Base-by-base conservation (phyloP, 2,329 filamentous ascomycete species). In the Nothomitra cinnamomea region DNA sequence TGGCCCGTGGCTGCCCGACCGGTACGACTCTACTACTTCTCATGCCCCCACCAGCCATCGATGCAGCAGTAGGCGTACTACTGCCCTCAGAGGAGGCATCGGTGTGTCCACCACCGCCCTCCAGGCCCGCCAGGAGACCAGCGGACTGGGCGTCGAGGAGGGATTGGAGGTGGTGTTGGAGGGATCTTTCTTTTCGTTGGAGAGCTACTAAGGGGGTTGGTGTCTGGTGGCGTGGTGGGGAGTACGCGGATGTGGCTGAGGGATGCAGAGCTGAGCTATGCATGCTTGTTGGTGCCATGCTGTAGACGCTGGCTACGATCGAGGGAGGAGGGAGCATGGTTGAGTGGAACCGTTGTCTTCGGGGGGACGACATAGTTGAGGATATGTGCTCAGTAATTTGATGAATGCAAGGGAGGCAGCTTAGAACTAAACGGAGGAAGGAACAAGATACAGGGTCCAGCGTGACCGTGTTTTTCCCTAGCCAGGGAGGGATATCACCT, bases 81-180 rank as follows among this genome's bases (percentile, higher is more conserved):
- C 71, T 77, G 41, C 70, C 70, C 35, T 69, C 72, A 1, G 74
- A 76, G 1, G 65, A 59, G 41, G 61, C 56, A 55, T 73, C 71
- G 57, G 76, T 70, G 28, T 57, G 51, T 4, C 62, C 60, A 24
- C 66, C 60, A 24, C 66, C 63, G 12, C 64, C 65, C 12, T 66
- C 64, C 2, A 77, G 62, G 2, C 72, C 73, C 48, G 71, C 69
- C 41, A 73, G 66, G 28, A 82, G 66, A 17, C 73, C 76, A 58
- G 79, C 76, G 32, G 76, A 74, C 62, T 82, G 78, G 8, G 76
- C 75, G 63, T 82, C 78, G 21, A 82, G 72, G 10, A 80, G 66
- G 54, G 69, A 68, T 62, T 82, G 78, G 8, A 82, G 68, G 56
- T 77, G 74, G 52, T 70, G 69, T 60, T 81, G 72, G 8, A 81